Evolutionary conservation across 768 basidiomycete species (phyloP), one percentile per base, ranked within the genome.

Genomic region (Tricholoma hemisulphureum): DNA sequence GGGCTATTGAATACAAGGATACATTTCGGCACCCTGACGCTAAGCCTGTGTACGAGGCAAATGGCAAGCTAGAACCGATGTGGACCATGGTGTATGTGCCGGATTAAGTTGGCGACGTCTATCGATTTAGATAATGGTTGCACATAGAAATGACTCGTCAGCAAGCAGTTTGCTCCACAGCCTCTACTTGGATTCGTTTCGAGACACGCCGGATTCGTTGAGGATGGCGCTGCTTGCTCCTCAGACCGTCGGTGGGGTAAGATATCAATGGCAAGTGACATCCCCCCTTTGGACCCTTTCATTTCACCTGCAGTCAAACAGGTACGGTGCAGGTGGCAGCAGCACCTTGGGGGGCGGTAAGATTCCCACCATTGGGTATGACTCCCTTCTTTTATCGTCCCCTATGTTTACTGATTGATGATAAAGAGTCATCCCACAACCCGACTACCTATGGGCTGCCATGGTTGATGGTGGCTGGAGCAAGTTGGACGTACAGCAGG

Each of bases 301-400:
- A 23, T 14, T 21, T 48, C 9, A 6, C 13, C 8, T 50, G 16
- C 23, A 13, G 10, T 43, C 21, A 32, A 43, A 18, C 37, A 63
- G 67, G 67, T 68, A 70, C 52, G 70, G 70, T 10, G 70, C 68
- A 3, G 70, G 69, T 26, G 70, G 70, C n/a, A 70, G 69, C 53
- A 67, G 69, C 37, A 51, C 50, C 23, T 56, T 71, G 24, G 70
- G 70, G 14, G 55, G 59, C 23, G 66, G 67, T 10, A 51, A 67
- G 8, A 63, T 71, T 14, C 70, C 70, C 1, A 71, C 70, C 6
- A 57, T 71, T 34, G 70, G 70, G 70, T 68, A 58, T 24, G 62
- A 56, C n/a, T 23, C 16, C 13, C 6, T 18, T 20, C 29, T 41
- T 51, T 4, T 26, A 32, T 7, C 23, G 9, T 20, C 16, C 31